A percentile compares a stretch with the other conserved stretches of the same genome.
Evolutionary conservation across 2,329 filamentous ascomycete species (phyloP).

Genomic region (Penicillium sp.): DNA sequence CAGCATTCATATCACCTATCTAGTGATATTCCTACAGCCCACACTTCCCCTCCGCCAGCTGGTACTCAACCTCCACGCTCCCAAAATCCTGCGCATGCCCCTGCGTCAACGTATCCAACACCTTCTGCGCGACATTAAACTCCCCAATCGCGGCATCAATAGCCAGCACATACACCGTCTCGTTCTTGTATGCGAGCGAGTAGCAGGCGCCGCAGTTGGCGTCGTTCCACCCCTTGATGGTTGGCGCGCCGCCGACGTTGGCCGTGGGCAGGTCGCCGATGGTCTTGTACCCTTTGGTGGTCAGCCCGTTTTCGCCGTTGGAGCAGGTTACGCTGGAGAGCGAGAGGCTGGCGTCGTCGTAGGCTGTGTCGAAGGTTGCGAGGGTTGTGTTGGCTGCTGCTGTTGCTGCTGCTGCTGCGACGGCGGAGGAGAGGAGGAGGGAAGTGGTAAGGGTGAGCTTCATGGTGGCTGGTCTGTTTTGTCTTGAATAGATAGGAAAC

Average conservation of each 20-base stretch:
- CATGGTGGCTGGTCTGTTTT: background rate
- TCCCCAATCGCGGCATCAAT: slow-evolving; percentile 8
- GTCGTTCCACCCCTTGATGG: slow-evolving; percentile 13
- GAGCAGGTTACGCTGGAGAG: slow-evolving; percentile 12
- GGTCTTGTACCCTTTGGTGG: slow-evolving; percentile 10
- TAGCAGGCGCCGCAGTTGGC: slow-evolving; percentile 14
- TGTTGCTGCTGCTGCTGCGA: background rate
- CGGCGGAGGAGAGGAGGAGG: background rate
- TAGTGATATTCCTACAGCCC: background rate
- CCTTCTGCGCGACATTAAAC: slow-evolving; percentile 12
- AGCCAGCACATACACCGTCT: slow-evolving; percentile 12
- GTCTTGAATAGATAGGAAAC: background rate
- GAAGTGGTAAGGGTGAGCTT: background rate
- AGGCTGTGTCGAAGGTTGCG: slow-evolving; percentile 12
- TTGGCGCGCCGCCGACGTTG: slow-evolving; percentile 9
- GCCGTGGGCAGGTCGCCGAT: slow-evolving; percentile 9
- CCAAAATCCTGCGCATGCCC: slow-evolving; percentile 12
- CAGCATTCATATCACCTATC: background rate
- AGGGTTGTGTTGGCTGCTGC: slow-evolving; percentile 1
- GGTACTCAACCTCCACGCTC: slow-evolving; percentile 9
- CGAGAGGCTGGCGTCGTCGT: slow-evolving; percentile 10
- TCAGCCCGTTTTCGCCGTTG: slow-evolving; percentile 13
- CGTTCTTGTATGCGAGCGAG: slow-evolving; percentile 9
- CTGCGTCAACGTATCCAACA: slow-evolving; percentile 10
- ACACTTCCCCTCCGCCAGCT: slow-evolving; percentile 8